These are phyloP conservation scores for Verticillium nonalfalfae DNA, from an alignment of 2,329 filamentous ascomycete species.

Conservation along the genomic window DNA sequence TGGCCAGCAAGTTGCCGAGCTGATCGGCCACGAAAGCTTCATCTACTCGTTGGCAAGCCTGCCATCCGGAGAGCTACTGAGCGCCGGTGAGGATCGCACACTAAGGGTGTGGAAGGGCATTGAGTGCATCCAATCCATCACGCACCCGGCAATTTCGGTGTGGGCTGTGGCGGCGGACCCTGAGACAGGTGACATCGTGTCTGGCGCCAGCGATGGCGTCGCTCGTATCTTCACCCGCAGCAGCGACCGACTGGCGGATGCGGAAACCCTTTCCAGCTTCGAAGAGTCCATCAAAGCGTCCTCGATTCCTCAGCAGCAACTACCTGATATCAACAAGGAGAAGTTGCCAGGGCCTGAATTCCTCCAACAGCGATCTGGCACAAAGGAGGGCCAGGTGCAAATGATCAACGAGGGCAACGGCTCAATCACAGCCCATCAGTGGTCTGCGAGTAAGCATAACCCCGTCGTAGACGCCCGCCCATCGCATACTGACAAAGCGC, in stretches of 20 bases:
- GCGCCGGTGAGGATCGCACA: slow-evolving; percentile 90
- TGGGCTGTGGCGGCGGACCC: slow-evolving; percentile 84
- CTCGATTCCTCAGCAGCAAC: slow-evolving; percentile 79
- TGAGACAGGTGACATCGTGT: slow-evolving; percentile 86
- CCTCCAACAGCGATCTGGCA: slow-evolving; percentile 71
- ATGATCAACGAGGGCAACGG: slow-evolving; percentile 83
- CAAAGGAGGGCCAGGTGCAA: slow-evolving; percentile 93
- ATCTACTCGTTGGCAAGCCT: slow-evolving; percentile 79
- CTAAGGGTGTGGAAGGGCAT: slow-evolving; percentile 79
- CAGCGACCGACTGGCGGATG: slow-evolving; percentile 61
- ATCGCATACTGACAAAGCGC: neutral
- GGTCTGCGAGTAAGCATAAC: slow-evolving; percentile 55
- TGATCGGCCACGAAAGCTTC: slow-evolving; percentile 88
- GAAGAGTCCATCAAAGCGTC: slow-evolving; percentile 77
- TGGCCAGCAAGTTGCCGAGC: slow-evolving; percentile 67
- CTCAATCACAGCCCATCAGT: slow-evolving; percentile 79
- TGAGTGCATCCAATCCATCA: slow-evolving; percentile 90
- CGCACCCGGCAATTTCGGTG: slow-evolving; percentile 92
- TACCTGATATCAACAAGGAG: slow-evolving; percentile 84
- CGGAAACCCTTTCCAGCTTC: slow-evolving; percentile 65
- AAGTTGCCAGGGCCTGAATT: slow-evolving; percentile 86
- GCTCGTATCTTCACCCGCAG: slow-evolving; percentile 79
- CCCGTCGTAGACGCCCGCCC: no score
- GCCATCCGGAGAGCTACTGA: slow-evolving; percentile 82
- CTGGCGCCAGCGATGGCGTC: slow-evolving; percentile 82